phyloP scores from a whole-genome alignment of 208 protist species.

The Phytomonas sp. region DNA sequence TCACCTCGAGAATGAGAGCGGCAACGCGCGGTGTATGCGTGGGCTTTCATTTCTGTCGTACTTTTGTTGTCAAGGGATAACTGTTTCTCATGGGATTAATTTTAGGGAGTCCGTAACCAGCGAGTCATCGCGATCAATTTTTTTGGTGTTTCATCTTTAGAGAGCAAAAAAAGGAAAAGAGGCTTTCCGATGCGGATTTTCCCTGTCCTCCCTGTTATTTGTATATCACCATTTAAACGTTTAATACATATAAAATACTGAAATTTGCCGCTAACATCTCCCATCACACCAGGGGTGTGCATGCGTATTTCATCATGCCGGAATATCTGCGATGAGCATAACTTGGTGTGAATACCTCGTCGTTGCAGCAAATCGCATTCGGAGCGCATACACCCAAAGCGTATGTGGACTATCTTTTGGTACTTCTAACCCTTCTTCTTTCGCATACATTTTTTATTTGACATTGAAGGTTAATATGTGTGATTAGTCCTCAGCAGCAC shows the following conservation, averaged over 20 bases:
- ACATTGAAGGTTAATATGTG: neutral
- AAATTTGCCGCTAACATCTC: neutral
- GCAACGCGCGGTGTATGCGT: conserved; percentile 4
- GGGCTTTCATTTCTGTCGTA: conserved; percentile 4
- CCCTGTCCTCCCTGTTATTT: neutral
- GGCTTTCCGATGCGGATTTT: neutral
- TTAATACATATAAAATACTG: neutral
- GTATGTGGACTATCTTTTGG: neutral
- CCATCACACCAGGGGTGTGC: neutral
- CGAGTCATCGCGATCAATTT: neutral
- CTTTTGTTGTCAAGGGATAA: conserved; percentile 6
- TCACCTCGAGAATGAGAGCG: neutral
- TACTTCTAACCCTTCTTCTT: neutral
- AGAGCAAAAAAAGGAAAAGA: neutral
- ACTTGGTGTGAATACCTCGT: neutral
- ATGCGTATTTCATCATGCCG: neutral
- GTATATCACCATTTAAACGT: neutral
- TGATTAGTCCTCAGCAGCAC: neutral
- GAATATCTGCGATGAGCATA: neutral
- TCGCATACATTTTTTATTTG: neutral
- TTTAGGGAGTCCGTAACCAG: neutral
- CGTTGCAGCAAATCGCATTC: neutral
- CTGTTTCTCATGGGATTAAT: neutral
- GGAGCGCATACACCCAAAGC: neutral
- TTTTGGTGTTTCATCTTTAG: neutral